Evolutionary conservation across 257 asterid species (phyloP).

Genomic region (Salvia miltiorrhiza): DNA sequence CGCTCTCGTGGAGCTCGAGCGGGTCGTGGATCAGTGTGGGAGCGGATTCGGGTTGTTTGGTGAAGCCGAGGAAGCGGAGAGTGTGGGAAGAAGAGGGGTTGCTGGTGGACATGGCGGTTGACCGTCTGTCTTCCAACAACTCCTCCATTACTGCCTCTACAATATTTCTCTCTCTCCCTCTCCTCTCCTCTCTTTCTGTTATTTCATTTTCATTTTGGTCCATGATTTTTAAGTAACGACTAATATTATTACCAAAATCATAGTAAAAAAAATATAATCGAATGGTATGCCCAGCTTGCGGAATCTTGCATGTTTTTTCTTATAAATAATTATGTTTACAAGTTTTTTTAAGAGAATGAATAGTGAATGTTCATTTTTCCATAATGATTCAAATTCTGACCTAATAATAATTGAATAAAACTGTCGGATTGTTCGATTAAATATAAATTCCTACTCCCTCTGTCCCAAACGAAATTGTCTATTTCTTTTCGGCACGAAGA

Average conservation of each 20-base stretch:
- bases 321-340: too few species aligned
- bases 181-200: neutral
- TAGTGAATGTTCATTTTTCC: too few species aligned
- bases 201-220: neutral
- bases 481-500: too few species aligned
- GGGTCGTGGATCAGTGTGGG: conserved; percentile 17
- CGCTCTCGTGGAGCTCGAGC: conserved; percentile 76
- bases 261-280: neutral
- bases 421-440: too few species aligned
- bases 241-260: neutral
- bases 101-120: conserved; percentile 46
- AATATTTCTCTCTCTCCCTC: neutral
- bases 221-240: neutral
- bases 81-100: conserved; percentile 39
- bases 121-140: conserved; percentile 26
- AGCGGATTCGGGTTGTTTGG: conserved; percentile 40
- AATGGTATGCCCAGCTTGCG: neutral
- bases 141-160: conserved; percentile 9
- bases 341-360: too few species aligned
- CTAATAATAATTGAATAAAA: too few species aligned
- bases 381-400: too few species aligned
- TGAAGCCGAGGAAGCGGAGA: conserved; percentile 46
- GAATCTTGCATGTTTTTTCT: neutral
- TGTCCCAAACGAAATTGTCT: too few species aligned
- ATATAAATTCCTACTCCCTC: too few species aligned